Evolutionary conservation across 352 stramenopile genomes (phyloP).

Genomic region (Globisporangium carolinianum): DNA sequence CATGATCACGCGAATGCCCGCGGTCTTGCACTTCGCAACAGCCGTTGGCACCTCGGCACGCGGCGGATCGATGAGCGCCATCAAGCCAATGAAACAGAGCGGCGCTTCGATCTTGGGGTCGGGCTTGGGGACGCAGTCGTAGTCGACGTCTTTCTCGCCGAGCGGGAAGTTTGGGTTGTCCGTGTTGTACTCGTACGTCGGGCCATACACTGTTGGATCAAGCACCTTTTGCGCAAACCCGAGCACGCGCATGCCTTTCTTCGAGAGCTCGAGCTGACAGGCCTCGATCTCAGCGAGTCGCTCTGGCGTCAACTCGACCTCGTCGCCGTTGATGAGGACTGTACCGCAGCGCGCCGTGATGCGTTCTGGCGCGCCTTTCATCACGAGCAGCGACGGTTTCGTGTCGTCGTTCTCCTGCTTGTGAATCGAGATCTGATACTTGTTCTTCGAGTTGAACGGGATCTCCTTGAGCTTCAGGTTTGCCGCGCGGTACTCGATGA

Average conservation of each 20-base stretch:
- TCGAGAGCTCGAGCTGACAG: slow-evolving; percentile 41
- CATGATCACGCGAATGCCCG: slow-evolving; percentile 92
- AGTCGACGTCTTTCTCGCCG: slow-evolving; percentile 81
- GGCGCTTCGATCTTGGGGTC: slow-evolving; percentile 70
- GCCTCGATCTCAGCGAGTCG: slow-evolving; percentile 66
- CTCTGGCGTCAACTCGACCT: slow-evolving; percentile 90
- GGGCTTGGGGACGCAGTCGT: slow-evolving; percentile 47
- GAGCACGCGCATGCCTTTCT: slow-evolving; percentile 68
- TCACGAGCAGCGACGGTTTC: slow-evolving; percentile 18
- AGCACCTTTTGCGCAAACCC: slow-evolving; percentile 59
- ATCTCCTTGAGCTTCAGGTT: slow-evolving; percentile 55
- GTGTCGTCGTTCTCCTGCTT: slow-evolving; percentile 30
- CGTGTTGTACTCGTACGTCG: slow-evolving; percentile 69
- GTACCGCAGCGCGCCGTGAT: slow-evolving; percentile 78
- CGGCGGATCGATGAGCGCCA: slow-evolving; percentile 94
- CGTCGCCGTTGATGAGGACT: slow-evolving; percentile 33
- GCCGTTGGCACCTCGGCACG: slow-evolving; percentile 82
- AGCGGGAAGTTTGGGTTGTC: slow-evolving; percentile 77
- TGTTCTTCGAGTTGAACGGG: slow-evolving; percentile 84
- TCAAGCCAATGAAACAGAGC: slow-evolving; percentile 91
- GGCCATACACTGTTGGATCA: slow-evolving; percentile 33
- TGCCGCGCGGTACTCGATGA: slow-evolving; percentile 19
- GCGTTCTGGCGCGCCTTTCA: slow-evolving; percentile 90
- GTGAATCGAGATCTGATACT: slow-evolving; percentile 76
- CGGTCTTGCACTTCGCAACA: slow-evolving; percentile 88